A percentile compares a stretch with the other conserved stretches of the same genome.
phyloP scores from a whole-genome alignment of 768 basidiomycete species.

The Amanita thiersii region DNA sequence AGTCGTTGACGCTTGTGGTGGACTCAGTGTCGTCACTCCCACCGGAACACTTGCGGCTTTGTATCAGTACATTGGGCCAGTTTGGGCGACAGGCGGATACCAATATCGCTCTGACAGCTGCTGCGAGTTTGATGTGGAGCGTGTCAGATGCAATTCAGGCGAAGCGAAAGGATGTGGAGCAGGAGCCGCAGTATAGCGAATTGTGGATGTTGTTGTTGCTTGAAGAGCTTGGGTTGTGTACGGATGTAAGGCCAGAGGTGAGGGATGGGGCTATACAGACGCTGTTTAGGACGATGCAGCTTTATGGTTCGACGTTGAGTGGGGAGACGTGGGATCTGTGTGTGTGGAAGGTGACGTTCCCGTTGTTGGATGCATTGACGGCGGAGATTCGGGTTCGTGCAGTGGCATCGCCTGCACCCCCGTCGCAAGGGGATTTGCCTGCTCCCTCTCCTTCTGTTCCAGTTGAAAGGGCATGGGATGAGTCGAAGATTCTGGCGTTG shows the following conservation, averaged over 20 bases:
- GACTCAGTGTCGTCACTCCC: conserved; percentile 84
- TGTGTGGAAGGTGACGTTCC: conserved; percentile 87
- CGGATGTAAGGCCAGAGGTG: conserved; percentile 80
- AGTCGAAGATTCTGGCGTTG: conserved; percentile 80
- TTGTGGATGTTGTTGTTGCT: conserved; percentile 92
- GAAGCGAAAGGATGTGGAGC: conserved; percentile 56
- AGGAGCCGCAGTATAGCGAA: conserved; percentile 68
- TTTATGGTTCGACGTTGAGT: conserved; percentile 85
- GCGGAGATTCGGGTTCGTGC: conserved; percentile 39
- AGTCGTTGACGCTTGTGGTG: conserved; percentile 88
- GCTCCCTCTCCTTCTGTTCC: neutral
- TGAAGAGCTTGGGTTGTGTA: conserved; percentile 76
- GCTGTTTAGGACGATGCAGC: conserved; percentile 85
- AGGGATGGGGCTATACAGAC: conserved; percentile 94
- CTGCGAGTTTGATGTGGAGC: conserved; percentile 90
- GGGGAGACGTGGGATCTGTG: conserved; percentile 83
- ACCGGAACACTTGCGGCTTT: conserved; percentile 73
- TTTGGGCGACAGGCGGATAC: conserved; percentile 93
- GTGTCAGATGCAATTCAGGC: conserved; percentile 93
- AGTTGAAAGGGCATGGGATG: conserved; percentile 57
- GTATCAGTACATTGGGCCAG: conserved; percentile 84
- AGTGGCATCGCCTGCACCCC: conserved; percentile 10
- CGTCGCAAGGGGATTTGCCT: conserved; percentile 1
- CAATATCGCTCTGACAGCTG: conserved; percentile 92
- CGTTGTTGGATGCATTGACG: conserved; percentile 67